A percentile compares a stretch with the other conserved stretches of the same genome.
Evolutionary conservation across 352 stramenopile genomes (phyloP).

Genomic region (Phytophthora agathidicida): DNA sequence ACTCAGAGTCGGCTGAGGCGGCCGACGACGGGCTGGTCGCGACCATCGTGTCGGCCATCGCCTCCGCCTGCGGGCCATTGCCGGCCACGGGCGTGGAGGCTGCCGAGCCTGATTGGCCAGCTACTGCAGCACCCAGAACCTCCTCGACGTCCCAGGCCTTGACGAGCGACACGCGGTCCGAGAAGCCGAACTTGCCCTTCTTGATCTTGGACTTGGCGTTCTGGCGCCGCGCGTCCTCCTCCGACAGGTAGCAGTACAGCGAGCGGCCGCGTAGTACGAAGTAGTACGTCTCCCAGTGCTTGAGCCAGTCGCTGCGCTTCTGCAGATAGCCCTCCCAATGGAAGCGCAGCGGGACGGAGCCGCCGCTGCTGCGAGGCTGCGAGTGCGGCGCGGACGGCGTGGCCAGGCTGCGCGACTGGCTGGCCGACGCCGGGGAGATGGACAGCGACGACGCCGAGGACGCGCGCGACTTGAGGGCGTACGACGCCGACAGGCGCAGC

Average conservation of each 20-base stretch:
- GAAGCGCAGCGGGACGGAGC: constrained; percentile 53
- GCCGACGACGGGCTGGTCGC: not conserved
- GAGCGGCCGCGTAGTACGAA: constrained; percentile 74
- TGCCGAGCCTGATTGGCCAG: not conserved
- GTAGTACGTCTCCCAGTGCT: constrained; percentile 91
- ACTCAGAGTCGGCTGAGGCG: constrained; percentile 20
- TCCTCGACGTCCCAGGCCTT: constrained; percentile 81
- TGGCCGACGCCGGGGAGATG: constrained; percentile 26
- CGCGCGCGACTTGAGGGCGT: constrained; percentile 23
- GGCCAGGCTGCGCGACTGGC: constrained; percentile 17
- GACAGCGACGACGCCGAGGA: constrained; percentile 28
- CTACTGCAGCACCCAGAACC: not conserved
- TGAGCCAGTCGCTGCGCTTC: constrained; percentile 90
- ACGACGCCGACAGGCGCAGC: constrained; percentile 17
- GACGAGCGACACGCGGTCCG: constrained; percentile 76
- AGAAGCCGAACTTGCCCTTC: constrained; percentile 88
- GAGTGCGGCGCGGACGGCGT: constrained; percentile 9
- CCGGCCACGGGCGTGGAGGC: constrained; percentile 17
- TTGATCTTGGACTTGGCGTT: constrained; percentile 91
- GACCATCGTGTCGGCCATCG: not conserved
- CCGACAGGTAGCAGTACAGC: constrained; percentile 85
- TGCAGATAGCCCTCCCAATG: constrained; percentile 89
- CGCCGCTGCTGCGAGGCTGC: constrained; percentile 14
- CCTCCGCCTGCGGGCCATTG: not conserved
- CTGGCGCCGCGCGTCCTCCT: constrained; percentile 78